These are phyloP conservation scores for Russula lepida DNA, from an alignment of 768 basidiomycete genomes.

Conservation along the genomic window DNA sequence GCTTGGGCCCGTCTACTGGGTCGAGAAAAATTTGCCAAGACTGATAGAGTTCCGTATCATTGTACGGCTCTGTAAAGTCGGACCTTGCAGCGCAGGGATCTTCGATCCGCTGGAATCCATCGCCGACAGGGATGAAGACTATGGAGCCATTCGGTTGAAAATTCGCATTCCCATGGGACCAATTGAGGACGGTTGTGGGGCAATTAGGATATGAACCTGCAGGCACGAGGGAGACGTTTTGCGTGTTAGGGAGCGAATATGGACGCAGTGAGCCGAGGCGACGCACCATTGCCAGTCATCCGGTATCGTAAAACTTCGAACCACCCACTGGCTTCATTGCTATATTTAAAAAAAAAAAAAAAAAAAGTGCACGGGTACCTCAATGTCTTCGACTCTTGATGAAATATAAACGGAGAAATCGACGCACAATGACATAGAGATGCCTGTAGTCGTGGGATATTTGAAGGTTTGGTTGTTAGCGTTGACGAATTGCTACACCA, in stretches of 20 bases:
- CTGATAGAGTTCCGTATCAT: slow-evolving; percentile 56
- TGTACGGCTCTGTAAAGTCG: slow-evolving; percentile 81
- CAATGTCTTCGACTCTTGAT: background rate
- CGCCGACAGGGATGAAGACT: slow-evolving; percentile 59
- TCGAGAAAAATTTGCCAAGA: slow-evolving; percentile 73
- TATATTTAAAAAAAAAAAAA: too few relatives aligned
- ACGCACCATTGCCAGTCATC: slow-evolving; percentile 76
- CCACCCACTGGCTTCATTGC: slow-evolving; percentile 54
- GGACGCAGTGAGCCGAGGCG: background rate
- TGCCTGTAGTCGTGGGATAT: slow-evolving; percentile 80
- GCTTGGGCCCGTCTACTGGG: slow-evolving; percentile 46
- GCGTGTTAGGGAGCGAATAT: background rate
- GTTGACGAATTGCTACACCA: slow-evolving; percentile 66
- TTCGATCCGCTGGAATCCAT: slow-evolving; percentile 93
- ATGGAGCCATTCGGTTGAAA: slow-evolving; percentile 65
- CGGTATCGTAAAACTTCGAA: slow-evolving; percentile 91
- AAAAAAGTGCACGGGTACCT: background rate
- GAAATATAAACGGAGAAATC: background rate
- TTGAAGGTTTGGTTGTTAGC: slow-evolving; percentile 75
- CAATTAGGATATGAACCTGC: slow-evolving; percentile 78
- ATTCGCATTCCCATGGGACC: slow-evolving; percentile 73
- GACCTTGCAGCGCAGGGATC: slow-evolving; percentile 85
- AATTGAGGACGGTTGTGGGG: slow-evolving; percentile 80
- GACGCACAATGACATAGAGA: slow-evolving; percentile 84
- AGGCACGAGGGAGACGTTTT: background rate